These are phyloP conservation scores for Talaromyces sp. DNA, from an alignment of 2,329 filamentous ascomycete genomes.

Conservation along the genomic window DNA sequence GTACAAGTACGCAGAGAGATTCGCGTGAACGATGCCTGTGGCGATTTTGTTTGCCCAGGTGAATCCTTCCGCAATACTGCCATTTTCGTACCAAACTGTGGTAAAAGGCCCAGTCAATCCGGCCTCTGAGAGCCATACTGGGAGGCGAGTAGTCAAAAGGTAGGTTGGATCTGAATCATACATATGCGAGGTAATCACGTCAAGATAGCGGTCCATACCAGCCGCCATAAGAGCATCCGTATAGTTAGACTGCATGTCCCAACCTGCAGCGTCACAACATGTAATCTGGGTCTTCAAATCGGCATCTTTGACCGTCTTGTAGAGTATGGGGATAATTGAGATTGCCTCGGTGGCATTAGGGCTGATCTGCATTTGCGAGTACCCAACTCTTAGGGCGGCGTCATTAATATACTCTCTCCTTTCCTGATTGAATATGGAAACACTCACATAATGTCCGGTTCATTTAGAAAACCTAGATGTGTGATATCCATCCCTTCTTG, in stretches of 20 bases:
- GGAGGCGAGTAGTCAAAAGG: neutral
- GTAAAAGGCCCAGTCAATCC: neutral
- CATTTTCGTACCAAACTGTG: conserved; percentile 2
- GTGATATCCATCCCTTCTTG: conserved; percentile 40
- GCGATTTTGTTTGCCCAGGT: conserved; percentile 1
- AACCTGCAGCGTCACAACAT: conserved; percentile 4
- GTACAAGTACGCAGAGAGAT: conserved; percentile 2
- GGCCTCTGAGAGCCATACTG: conserved; percentile 1
- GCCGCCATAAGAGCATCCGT: neutral
- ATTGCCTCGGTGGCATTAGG: conserved; percentile 3
- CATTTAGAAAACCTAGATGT: conserved; percentile 46
- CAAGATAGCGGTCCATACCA: conserved; percentile 1
- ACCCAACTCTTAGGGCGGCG: neutral
- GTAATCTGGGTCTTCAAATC: neutral
- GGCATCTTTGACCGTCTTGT: neutral
- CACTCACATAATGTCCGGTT: conserved; percentile 32
- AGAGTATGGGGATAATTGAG: conserved; percentile 3
- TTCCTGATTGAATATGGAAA: neutral
- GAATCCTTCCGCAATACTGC: conserved; percentile 1
- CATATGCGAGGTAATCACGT: conserved; percentile 4
- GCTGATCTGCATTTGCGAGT: neutral
- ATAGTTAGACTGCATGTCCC: neutral
- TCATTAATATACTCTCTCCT: neutral
- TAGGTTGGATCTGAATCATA: conserved; percentile 1
- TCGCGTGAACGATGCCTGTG: conserved; percentile 1